phyloP scores from a whole-genome alignment of 2,329 filamentous ascomycete species.

The Colletotrichum liriopes region DNA sequence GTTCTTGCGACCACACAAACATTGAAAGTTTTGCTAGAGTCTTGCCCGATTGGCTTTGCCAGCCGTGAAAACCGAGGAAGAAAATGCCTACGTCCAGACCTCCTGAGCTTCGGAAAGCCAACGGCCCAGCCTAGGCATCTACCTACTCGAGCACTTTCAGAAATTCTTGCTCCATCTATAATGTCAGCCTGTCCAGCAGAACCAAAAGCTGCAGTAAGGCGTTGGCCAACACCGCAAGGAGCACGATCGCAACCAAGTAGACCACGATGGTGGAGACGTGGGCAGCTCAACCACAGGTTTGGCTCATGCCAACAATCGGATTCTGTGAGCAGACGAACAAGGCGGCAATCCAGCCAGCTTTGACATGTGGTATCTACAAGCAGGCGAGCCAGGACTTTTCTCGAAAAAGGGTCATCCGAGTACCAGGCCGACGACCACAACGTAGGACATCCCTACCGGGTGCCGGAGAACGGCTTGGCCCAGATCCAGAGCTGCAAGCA shows the following conservation, averaged over 20 bases:
- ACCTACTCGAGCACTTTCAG: not conserved
- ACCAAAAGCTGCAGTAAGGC: not conserved
- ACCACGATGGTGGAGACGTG: not conserved
- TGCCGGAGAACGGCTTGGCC: too few species aligned
- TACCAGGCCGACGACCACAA: too few species aligned
- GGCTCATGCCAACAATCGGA: too few species aligned
- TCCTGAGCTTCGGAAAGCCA: not conserved
- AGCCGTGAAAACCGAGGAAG: not conserved
- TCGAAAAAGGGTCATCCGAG: too few species aligned
- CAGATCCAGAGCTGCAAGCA: too few species aligned
- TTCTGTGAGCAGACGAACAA: too few species aligned
- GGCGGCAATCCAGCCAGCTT: too few species aligned
- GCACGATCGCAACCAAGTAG: not conserved
- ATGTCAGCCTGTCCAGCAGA: not conserved
- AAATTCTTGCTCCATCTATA: not conserved
- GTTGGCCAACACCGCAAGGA: not conserved
- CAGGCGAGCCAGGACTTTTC: too few species aligned
- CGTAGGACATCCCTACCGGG: too few species aligned
- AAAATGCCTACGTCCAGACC: not conserved
- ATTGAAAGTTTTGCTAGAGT: not conserved
- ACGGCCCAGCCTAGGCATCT: not conserved
- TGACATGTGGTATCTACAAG: too few species aligned
- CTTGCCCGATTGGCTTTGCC: not conserved
- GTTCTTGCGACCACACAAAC: too few species aligned
- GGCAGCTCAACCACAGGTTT: not conserved